Evolutionary conservation across 2,329 filamentous ascomycete genomes (phyloP).

Genomic region (Rhynchosporium agropyri): DNA sequence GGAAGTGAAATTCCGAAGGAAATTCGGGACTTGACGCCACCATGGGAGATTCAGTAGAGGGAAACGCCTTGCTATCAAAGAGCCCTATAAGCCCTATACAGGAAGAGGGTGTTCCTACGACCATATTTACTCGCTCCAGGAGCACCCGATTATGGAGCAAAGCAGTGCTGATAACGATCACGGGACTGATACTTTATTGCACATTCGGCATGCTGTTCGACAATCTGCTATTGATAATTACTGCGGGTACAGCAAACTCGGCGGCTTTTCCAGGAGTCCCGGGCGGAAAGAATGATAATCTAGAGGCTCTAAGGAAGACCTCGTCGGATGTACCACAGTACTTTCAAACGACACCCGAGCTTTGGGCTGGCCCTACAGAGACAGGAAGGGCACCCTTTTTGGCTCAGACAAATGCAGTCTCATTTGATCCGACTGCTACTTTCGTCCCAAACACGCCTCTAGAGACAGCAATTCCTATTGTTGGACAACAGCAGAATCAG

Average conservation of each 20-base stretch:
- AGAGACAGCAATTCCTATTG: slow-evolving; percentile 70
- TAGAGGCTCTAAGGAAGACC: slow-evolving; percentile 1
- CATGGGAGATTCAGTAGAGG: slow-evolving; percentile 14
- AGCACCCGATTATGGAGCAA: slow-evolving; percentile 17
- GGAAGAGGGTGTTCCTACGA: slow-evolving; percentile 13
- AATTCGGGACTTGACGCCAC: neutral
- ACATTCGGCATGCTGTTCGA: slow-evolving; percentile 30
- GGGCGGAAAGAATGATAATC: neutral
- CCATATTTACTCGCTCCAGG: slow-evolving; percentile 4
- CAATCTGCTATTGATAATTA: slow-evolving; percentile 20
- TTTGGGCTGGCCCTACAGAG: slow-evolving; percentile 67
- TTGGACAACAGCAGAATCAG: slow-evolving; percentile 59
- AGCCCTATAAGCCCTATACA: neutral
- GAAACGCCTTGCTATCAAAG: slow-evolving; percentile 7
- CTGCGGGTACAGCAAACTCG: slow-evolving; percentile 14
- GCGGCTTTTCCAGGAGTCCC: slow-evolving; percentile 1
- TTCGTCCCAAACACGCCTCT: slow-evolving; percentile 71
- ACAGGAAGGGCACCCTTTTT: slow-evolving; percentile 71
- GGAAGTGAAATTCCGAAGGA: neutral
- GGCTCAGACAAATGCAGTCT: slow-evolving; percentile 69
- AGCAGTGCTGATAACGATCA: slow-evolving; percentile 14
- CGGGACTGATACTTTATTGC: slow-evolving; percentile 27
- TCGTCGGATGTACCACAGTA: slow-evolving; percentile 58
- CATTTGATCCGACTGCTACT: slow-evolving; percentile 58
- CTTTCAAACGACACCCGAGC: slow-evolving; percentile 62